Base-by-base conservation (phyloP, 805 yeast species). In the Cyberlindnera mrakii region DNA sequence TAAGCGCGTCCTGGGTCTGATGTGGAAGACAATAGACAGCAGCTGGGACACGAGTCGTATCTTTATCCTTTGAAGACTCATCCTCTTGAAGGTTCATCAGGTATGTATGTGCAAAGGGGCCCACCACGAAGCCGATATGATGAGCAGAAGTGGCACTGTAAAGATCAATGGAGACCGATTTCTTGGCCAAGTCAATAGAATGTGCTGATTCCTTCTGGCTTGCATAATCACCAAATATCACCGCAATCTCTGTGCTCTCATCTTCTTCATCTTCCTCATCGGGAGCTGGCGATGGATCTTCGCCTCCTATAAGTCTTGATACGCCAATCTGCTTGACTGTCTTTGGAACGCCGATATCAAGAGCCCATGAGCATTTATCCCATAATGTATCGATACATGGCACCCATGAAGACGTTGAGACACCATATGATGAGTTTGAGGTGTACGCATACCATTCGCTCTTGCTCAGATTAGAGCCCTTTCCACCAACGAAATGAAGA, bases 331-430 rank as follows among this genome's bases (percentile, higher is more conserved):
- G 90, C 32, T 78, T 77, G 1, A 90, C 71, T 0, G 91, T 81
- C 53, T 86, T 75, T 0, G 97, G 96, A 3, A 88, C 80, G 47
- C 82, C 78, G n/a, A 93, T 69, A 57, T 87, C 95, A 9, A 93
- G 59, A 49, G 89, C 89, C 98, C 98, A 93, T 1, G 96, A 84
- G 35, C 85, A 83, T 48, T 87, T 77, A 53, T 89, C 96, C 76
- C 90, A 83, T 29, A 89, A 62, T 36, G 83, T 85, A 50, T 93
- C 97, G 6, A 93, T 74, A 59, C 99, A 93, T 0, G 99, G 99
- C 39, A 93, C 85, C 99, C 99, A 93, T n/a, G 89, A 83, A 3
- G 96, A 86, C 0, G 98, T 85, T 14, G 93, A 78, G 4, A 84
- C 72, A 15, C 88, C 87, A 36, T 82, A 64, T 25, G 87, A 89